Base-by-base conservation (phyloP, 1,284 basidiomycete genomes). In the Cutaneotrichosporon sp. region DNA sequence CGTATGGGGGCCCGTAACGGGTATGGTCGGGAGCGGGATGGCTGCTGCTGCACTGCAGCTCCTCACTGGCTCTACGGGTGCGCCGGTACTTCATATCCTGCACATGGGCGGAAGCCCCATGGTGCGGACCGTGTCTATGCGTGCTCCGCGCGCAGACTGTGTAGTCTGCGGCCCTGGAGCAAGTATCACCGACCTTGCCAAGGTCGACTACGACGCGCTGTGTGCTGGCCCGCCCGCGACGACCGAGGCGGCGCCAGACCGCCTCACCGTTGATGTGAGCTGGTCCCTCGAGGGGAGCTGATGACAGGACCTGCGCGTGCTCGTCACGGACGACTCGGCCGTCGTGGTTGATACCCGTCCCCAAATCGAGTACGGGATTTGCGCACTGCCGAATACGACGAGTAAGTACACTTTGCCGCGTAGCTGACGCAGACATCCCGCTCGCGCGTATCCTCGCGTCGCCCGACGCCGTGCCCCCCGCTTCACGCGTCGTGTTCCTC, bases 11-110 rank as follows among this genome's bases (percentile, higher is more conserved):
- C 83, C 81, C 0, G 86, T 97, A 1, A 92, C 90, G 0, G 96
- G 96, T 0, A 78, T 92, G 18, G 88, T 98, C 22, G 96, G 96
- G 9, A 87, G 84, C 46, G 77, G 93, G 63, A 94, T 97, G 79
- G 96, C 93, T 1, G 71, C 89, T 14, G 93, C 97, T 72, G 81
- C 89, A 1, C 84, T 97, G 68, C 91, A 89, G 70, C 79, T 94
- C 26, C 76, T 96, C 13, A 77, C 43, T 36, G 81, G 85, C 61
- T n/a, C n/a, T n/a, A n/a, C n/a, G n/a, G 86, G 89, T 88, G 64
- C 63, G 45, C 62, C 66, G 0, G 33, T 61, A 2, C 43, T 73
- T 14, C 68, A 68, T 23, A 36, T 65, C 2, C 59, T 67, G 14
- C 64, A 65, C 42, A 57, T 69, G 8, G 62, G 61, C 15, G 60